A percentile compares a stretch with the other conserved stretches of the same genome.
These are phyloP conservation scores for Geum urbanum DNA, from an alignment of 306 rosid genomes.

Conservation along the genomic window DNA sequence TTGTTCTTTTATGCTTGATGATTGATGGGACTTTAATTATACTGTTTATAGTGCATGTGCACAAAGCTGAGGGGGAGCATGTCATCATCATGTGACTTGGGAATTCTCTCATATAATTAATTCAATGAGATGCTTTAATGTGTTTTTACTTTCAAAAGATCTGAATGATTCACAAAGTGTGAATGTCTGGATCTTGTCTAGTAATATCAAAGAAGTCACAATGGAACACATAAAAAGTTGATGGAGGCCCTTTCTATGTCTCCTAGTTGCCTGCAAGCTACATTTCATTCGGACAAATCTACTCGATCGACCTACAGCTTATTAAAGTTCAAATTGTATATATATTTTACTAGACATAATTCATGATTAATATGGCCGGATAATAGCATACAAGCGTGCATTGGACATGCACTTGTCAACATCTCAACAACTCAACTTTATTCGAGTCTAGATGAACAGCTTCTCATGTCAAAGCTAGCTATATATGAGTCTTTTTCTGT, in stretches of 20 bases:
- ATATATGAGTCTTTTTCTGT: too few species aligned
- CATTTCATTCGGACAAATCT: constrained; percentile 17
- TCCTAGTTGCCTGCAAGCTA: constrained; percentile 65
- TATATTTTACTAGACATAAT: too few species aligned
- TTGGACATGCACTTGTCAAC: too few species aligned
- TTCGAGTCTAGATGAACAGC: too few species aligned
- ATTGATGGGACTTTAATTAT: neutral
- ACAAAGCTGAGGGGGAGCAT: neutral
- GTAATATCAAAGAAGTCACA: constrained; percentile 30
- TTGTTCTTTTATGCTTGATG: neutral
- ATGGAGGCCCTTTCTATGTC: constrained; percentile 45
- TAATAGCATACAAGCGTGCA: too few species aligned
- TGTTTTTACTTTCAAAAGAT: constrained; percentile 7
- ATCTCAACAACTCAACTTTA: too few species aligned
- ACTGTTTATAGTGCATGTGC: neutral
- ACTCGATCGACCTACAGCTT: neutral
- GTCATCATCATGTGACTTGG: constrained; percentile 10
- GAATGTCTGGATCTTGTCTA: constrained; percentile 53
- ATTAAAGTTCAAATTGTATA: too few species aligned
- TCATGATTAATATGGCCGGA: too few species aligned
- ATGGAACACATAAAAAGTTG: constrained; percentile 16
- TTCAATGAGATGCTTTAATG: neutral
- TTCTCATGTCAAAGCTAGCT: too few species aligned
- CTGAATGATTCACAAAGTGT: constrained; percentile 31
- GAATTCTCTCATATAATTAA: neutral